Evolutionary conservation across 148 eudicot genomes (phyloP).

Genomic region (Heliosperma pusillum): DNA sequence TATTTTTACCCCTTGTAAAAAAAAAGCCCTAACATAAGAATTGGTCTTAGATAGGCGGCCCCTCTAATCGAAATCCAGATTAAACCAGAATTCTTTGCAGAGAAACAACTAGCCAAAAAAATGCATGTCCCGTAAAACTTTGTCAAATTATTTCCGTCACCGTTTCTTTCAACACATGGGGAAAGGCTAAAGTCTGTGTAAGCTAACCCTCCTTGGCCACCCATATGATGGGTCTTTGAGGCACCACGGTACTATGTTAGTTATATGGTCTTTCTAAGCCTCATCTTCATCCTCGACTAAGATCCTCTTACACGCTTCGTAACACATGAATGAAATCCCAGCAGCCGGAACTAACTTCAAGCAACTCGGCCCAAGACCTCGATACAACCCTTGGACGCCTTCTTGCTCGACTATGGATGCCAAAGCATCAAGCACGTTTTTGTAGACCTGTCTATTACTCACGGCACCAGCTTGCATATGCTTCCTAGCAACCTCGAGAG

Average conservation of each 20-base stretch:
- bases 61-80: constrained; percentile 14
- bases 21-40: constrained; percentile 7
- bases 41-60: no score
- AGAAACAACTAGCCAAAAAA: not conserved
- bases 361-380: constrained; percentile 93
- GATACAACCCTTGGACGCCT: constrained; percentile 70
- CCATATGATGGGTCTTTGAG: not conserved
- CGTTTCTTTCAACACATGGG: not conserved
- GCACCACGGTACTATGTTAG: not conserved
- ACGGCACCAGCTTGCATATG: constrained; percentile 98
- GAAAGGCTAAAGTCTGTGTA: not conserved
- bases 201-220: not conserved
- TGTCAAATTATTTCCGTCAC: constrained; percentile 12
- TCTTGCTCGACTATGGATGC: constrained; percentile 70
- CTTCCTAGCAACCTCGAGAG: constrained; percentile 94
- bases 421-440: constrained; percentile 77
- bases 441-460: constrained; percentile 68
- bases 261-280: constrained; percentile 21
- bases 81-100: no score
- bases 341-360: constrained; percentile 96
- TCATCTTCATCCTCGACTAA: constrained; percentile 72
- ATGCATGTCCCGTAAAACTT: not conserved
- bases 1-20: no score
- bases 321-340: constrained; percentile 98
- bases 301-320: constrained; percentile 95